Conservation (phyloP, 1,284 basidiomycete species). For the Fomes fomentarius region DNA sequence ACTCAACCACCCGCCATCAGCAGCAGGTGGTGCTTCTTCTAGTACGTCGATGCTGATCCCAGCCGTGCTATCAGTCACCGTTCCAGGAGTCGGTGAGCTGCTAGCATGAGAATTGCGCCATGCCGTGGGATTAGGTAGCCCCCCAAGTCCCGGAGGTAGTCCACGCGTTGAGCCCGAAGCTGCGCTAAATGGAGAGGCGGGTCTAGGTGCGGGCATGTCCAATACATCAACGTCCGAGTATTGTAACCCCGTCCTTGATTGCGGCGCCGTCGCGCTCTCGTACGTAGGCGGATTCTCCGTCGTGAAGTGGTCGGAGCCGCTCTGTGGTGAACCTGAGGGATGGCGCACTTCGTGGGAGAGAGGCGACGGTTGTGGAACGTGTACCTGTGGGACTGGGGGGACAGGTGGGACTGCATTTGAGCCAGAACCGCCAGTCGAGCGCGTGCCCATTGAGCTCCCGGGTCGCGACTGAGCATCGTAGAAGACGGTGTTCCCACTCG, state of each 20-base stretch:
- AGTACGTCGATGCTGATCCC: slow-evolving; percentile 57
- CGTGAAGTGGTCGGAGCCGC: slow-evolving; percentile 29
- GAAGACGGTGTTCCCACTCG: slow-evolving; percentile 58
- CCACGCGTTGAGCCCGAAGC: slow-evolving; percentile 39
- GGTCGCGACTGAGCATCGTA: slow-evolving; percentile 61
- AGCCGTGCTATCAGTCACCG: slow-evolving; percentile 26
- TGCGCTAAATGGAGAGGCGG: slow-evolving; percentile 49
- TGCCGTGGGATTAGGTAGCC: slow-evolving; percentile 37
- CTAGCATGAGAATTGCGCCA: slow-evolving; percentile 45
- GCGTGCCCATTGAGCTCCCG: slow-evolving; percentile 37
- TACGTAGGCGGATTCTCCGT: slow-evolving; percentile 40
- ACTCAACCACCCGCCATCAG: slow-evolving; percentile 58
- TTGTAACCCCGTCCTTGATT: slow-evolving; percentile 22
- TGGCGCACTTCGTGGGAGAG: slow-evolving; percentile 19
- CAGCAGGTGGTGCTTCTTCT: slow-evolving; percentile 64
- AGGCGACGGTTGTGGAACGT: slow-evolving; percentile 19
- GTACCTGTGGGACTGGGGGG: slow-evolving; percentile 26
- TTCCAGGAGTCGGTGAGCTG: slow-evolving; percentile 24
- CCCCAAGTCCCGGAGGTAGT: slow-evolving; percentile 54
- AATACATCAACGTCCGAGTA: slow-evolving; percentile 50
- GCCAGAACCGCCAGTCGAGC: slow-evolving; percentile 30
- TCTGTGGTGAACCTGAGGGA: slow-evolving; percentile 8
- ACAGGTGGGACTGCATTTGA: slow-evolving; percentile 37
- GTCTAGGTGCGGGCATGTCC: slow-evolving; percentile 61
- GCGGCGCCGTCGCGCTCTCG: slow-evolving; percentile 24